These are phyloP conservation scores for Elongisporangium undulatum DNA, from an alignment of 352 stramenopile species.

Conservation along the genomic window DNA sequence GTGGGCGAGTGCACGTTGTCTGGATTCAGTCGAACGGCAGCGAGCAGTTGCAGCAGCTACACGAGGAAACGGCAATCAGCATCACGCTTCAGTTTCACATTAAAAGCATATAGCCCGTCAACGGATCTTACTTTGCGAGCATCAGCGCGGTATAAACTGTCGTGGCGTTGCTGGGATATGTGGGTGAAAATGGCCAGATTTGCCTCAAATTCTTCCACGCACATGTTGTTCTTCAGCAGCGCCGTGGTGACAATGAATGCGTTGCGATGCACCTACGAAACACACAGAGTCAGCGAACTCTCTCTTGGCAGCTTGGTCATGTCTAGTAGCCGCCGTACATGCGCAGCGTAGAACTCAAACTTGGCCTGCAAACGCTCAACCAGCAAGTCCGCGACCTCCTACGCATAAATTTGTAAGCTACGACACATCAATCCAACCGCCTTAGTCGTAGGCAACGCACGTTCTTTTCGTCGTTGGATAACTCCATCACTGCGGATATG, in stretches of 20 bases:
- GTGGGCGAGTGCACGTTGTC: constrained; percentile 68
- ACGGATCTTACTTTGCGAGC: constrained; percentile 51
- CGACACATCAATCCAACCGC: neutral
- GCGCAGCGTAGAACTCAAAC: constrained; percentile 76
- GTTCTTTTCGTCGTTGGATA: constrained; percentile 65
- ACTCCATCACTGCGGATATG: constrained; percentile 59
- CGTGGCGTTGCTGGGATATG: constrained; percentile 78
- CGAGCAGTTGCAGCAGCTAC: constrained; percentile 73
- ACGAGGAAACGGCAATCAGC: neutral
- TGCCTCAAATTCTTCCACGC: constrained; percentile 70
- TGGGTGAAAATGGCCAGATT: constrained; percentile 80
- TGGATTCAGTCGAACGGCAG: constrained; percentile 71
- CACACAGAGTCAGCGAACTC: neutral
- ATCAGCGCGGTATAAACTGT: constrained; percentile 79
- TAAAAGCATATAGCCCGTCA: neutral
- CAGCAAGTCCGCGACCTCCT: constrained; percentile 78
- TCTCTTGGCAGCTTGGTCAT: neutral
- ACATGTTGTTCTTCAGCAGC: constrained; percentile 76
- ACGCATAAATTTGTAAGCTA: constrained; percentile 2
- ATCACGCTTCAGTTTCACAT: neutral
- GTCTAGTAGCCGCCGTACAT: constrained; percentile 30
- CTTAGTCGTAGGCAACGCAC: constrained; percentile 13
- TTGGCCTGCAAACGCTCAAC: constrained; percentile 82
- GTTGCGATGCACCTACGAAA: constrained; percentile 67
- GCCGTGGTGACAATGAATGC: constrained; percentile 63